Conservation (phyloP, 768 basidiomycete species). For the Rhizopogon vesiculosus region DNA sequence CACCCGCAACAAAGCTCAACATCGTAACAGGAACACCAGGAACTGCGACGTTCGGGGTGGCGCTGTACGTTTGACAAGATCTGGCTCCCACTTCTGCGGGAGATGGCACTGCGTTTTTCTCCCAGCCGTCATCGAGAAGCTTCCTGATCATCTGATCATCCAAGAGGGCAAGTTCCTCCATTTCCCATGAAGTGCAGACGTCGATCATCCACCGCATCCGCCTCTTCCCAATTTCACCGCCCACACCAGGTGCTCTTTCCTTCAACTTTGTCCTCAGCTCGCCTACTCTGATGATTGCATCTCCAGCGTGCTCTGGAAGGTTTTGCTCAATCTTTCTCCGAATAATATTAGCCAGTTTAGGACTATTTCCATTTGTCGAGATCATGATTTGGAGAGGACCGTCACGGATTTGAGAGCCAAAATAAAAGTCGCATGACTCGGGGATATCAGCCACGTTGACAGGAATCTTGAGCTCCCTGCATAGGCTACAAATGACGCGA, state of each 20-base stretch:
- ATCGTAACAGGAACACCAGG: constrained; percentile 17
- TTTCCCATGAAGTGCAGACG: constrained; percentile 79
- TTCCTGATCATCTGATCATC: constrained; percentile 59
- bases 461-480: constrained; percentile 66
- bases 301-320: constrained; percentile 70
- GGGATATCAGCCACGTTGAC: constrained; percentile 98
- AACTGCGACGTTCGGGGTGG: neutral
- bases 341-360: constrained; percentile 84
- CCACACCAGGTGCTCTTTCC: constrained; percentile 77
- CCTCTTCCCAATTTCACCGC: constrained; percentile 67
- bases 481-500: constrained; percentile 64
- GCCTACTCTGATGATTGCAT: constrained; percentile 79
- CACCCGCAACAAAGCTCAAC: constrained; percentile 41
- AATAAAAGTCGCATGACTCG: constrained; percentile 95
- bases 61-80: neutral
- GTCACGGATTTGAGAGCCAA: constrained; percentile 87
- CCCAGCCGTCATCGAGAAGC: constrained; percentile 86
- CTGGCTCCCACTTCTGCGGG: constrained; percentile 34
- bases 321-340: constrained; percentile 59
- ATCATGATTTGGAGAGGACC: constrained; percentile 95
- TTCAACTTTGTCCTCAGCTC: constrained; percentile 66
- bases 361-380: constrained; percentile 91
- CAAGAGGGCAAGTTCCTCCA: constrained; percentile 74
- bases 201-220: constrained; percentile 93
- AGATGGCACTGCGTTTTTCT: constrained; percentile 47